Percentiles rank a stretch among this genome's conserved stretches.
Conservation (phyloP, 2,329 filamentous ascomycete species). For the Colletotrichum plurivorum region DNA sequence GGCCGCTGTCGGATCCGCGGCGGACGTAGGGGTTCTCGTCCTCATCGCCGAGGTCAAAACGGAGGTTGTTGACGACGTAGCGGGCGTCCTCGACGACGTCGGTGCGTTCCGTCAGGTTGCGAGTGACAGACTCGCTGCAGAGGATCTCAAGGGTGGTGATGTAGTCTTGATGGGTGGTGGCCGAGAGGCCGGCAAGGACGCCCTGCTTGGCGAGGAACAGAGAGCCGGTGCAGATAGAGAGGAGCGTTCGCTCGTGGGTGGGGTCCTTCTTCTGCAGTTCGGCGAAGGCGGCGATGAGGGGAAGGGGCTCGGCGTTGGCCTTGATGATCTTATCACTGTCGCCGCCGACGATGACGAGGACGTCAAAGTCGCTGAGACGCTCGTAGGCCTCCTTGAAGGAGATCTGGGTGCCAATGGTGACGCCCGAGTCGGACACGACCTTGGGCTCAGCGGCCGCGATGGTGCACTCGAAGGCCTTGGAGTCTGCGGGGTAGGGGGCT, state of each 20-base stretch:
- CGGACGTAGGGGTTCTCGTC: conserved; percentile 89
- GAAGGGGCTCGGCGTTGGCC: conserved; percentile 76
- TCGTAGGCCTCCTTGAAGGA: conserved; percentile 82
- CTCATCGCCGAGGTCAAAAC: conserved; percentile 85
- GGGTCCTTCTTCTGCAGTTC: conserved; percentile 86
- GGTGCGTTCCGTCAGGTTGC: conserved; percentile 81
- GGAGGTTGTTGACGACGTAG: conserved; percentile 92
- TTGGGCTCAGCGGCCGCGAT: conserved; percentile 67
- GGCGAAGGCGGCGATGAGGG: conserved; percentile 81
- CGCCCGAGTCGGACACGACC: conserved; percentile 73
- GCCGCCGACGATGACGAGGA: conserved; percentile 84
- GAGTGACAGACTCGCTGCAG: conserved; percentile 80
- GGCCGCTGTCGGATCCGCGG: conserved; percentile 77
- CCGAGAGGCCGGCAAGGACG: conserved; percentile 82
- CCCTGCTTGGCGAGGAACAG: conserved; percentile 84
- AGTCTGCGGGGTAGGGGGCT: conserved; percentile 52
- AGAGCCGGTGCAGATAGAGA: conserved; percentile 85
- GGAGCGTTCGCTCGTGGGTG: conserved; percentile 82
- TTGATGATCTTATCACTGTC: conserved; percentile 75
- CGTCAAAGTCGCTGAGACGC: conserved; percentile 81
- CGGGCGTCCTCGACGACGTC: conserved; percentile 85
- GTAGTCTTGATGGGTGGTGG: conserved; percentile 86
- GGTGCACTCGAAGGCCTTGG: conserved; percentile 72
- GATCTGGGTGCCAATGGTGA: conserved; percentile 81
- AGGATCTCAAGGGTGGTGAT: conserved; percentile 86